A percentile compares a stretch with the other conserved stretches of the same genome.
phyloP scores from a whole-genome alignment of 169 alveolate species.

The Eimeria falciformis region DNA sequence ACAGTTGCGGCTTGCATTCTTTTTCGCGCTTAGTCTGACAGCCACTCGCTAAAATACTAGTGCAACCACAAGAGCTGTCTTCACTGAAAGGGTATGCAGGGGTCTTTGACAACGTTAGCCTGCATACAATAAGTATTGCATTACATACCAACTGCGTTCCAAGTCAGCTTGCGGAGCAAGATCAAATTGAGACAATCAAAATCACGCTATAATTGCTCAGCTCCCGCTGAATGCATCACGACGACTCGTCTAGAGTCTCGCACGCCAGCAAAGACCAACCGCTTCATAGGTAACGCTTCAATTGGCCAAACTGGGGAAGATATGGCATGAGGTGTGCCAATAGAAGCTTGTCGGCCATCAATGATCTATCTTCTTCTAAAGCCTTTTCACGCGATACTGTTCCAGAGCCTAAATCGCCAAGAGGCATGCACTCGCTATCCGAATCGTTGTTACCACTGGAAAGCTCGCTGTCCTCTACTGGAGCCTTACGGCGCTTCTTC shows the following conservation, averaged over 20 bases:
- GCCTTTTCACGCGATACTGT: conserved; percentile 14
- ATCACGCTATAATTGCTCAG: background rate
- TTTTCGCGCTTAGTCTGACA: background rate
- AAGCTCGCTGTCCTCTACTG: conserved; percentile 1
- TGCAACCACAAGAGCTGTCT: background rate
- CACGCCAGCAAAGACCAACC: background rate
- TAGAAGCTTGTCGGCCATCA: conserved; percentile 68
- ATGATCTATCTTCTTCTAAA: conserved; percentile 49
- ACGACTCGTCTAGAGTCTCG: background rate
- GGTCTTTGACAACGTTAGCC: background rate
- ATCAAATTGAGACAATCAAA: conserved; percentile 26
- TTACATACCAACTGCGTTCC: background rate
- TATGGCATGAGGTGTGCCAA: conserved; percentile 64
- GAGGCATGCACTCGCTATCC: conserved; percentile 26
- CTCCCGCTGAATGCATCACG: conserved; percentile 2
- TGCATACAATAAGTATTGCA: background rate
- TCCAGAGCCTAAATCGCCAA: background rate
- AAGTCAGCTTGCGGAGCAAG: conserved; percentile 20
- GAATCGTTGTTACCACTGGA: conserved; percentile 36
- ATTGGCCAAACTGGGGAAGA: conserved; percentile 49
- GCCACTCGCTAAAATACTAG: background rate
- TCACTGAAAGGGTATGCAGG: background rate
- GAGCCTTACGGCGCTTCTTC: conserved; percentile 17
- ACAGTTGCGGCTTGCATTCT: too few relatives aligned
- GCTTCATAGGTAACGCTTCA: background rate